phyloP scores from a whole-genome alignment of 305 asterid species.

The Stenogyne calaminthoides region DNA sequence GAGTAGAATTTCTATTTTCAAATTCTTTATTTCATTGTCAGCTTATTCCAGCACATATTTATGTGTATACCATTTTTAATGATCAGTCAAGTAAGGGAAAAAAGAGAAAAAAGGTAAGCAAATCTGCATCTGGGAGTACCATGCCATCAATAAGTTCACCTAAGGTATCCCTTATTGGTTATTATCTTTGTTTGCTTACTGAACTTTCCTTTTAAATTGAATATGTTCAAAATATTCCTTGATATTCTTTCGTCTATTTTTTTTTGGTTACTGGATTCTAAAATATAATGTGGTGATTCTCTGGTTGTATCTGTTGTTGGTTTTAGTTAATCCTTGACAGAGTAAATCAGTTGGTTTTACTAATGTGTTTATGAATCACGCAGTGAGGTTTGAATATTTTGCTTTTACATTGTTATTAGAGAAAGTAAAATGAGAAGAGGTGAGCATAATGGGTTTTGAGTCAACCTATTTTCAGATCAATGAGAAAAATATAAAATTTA shows the following conservation, averaged over 20 bases:
- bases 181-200: no score
- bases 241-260: not conserved
- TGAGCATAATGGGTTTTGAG: not conserved
- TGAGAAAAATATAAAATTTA: not conserved
- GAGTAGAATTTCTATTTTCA: no score
- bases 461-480: not conserved
- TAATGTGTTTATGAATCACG: not conserved
- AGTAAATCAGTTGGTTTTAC: not conserved
- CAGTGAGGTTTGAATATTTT: not conserved
- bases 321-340: not conserved
- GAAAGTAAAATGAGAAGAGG: not conserved
- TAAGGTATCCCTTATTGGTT: no score
- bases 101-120: no score
- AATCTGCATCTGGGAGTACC: no score
- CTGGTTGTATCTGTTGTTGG: not conserved
- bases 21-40: no score
- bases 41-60: no score
- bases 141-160: no score
- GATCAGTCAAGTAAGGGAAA: no score
- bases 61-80: no score
- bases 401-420: not conserved
- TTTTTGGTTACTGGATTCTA: not conserved
- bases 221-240: no score
- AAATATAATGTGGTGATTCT: not conserved
- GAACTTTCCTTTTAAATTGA: no score